Percentiles rank a stretch among this genome's conserved stretches.
Conservation (phyloP, 768 basidiomycete genomes). For the Trametes meyenii region DNA sequence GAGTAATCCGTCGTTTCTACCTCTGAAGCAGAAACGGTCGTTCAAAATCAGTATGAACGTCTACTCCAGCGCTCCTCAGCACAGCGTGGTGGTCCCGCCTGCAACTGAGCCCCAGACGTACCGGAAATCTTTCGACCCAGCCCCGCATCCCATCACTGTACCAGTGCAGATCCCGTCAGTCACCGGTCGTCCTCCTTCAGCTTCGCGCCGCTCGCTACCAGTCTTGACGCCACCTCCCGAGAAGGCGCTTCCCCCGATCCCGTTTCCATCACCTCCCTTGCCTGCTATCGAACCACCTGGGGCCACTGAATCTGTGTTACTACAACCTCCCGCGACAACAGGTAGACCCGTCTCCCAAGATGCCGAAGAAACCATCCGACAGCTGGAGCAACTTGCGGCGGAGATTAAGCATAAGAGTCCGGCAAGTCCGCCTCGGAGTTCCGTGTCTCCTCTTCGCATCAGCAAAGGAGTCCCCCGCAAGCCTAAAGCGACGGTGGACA, state of each 20-base stretch:
- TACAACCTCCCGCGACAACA: neutral
- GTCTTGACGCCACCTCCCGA: slow-evolving; percentile 6
- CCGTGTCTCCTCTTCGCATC: neutral
- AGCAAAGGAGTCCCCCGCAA: neutral
- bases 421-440: neutral
- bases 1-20: slow-evolving; percentile 1
- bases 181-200: neutral
- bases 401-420: slow-evolving; percentile 15
- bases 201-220: neutral
- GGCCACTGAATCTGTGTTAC: neutral
- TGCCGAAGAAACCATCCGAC: slow-evolving; percentile 20
- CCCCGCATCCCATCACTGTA: neutral
- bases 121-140: neutral
- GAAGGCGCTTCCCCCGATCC: slow-evolving; percentile 19
- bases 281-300: neutral
- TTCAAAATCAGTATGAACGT: neutral
- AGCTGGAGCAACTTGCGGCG: slow-evolving; percentile 26
- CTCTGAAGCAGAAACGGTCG: slow-evolving; percentile 2
- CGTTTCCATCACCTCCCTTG: slow-evolving; percentile 6
- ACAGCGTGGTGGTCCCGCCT: neutral
- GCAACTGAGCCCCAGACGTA: neutral
- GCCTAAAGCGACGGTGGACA: neutral
- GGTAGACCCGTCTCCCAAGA: slow-evolving; percentile 12
- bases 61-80: neutral
- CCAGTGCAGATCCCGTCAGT: neutral